Conservation (phyloP, 108 stramenopile species). For the Aurantiochytrium sp. region DNA sequence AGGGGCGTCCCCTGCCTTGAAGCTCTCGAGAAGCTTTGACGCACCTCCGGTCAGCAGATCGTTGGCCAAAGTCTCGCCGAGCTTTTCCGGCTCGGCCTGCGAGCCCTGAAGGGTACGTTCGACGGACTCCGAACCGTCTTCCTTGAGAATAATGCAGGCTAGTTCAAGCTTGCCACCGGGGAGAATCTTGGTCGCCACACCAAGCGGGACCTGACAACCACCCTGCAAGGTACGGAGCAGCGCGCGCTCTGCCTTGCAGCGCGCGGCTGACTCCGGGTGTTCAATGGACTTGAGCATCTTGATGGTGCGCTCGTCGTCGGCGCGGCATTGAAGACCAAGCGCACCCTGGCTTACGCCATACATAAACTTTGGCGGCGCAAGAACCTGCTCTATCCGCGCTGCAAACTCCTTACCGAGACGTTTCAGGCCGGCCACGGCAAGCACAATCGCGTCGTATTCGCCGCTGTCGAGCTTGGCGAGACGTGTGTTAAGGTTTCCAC, state of each 20-base stretch:
- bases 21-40: not conserved
- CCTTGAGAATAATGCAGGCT: not conserved
- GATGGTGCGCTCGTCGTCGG: constrained; percentile 75
- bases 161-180: not conserved
- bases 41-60: not conserved
- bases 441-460: constrained; percentile 79
- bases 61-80: not conserved
- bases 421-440: constrained; percentile 96
- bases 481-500: constrained; percentile 98
- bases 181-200: constrained; percentile 50
- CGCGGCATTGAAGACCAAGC: constrained; percentile 85
- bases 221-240: constrained; percentile 95
- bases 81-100: not conserved
- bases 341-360: constrained; percentile 99
- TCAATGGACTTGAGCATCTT: constrained; percentile 86
- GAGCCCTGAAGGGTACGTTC: not conserved
- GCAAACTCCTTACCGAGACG: constrained; percentile 83
- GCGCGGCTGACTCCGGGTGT: constrained; percentile 76
- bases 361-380: constrained; percentile 94
- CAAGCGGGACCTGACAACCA: constrained; percentile 99
- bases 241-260: constrained; percentile 95
- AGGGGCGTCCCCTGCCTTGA: not conserved
- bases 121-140: not conserved
- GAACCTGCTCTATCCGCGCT: constrained; percentile 74
- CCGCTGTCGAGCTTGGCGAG: constrained; percentile 95